Base-by-base conservation (phyloP, 208 protist genomes). In the Porcisia deanei region DNA sequence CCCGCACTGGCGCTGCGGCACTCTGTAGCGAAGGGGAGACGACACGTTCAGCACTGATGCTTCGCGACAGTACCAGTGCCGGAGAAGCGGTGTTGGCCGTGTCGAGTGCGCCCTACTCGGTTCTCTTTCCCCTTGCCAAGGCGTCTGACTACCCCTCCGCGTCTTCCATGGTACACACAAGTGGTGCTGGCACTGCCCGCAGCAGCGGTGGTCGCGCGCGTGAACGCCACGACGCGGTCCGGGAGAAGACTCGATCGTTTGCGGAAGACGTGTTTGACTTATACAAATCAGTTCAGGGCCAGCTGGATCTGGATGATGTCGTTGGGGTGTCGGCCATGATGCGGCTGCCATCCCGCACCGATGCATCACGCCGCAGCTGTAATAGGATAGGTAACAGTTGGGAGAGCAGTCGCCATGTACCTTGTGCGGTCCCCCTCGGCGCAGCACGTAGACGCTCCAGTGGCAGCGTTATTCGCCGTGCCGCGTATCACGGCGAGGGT, bases 51-150 rank as follows among this genome's bases (percentile, higher is more conserved):
- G 71, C 49, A 3, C 53, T 78, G 39, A 52, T 82, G 73, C 68
- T 77, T 25, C 72, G 60, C 37, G 59, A 53, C 25, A 41, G 54
- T 20, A 22, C 25, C 58, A 39, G 58, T 52, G 61, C 57, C 37
- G 22, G 30, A 9, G 66, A 39, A 57, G 66, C 66, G 18, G 12
- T 30, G 30, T 30, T 47, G 6, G 37, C 68, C 18, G 54, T 30
- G 9, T 67, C 63, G 25, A 67, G 63, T 20, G 66, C 75, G 9
- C 77, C 83, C 63, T 89, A 73, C 75, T 91, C 86, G 3, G 79
- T 86, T 7, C 71, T 94, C 1, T 94, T 94, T 67, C 89, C 89
- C 0, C 83, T 79, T 30, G 72, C 79, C 30, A 73, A 57, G 49
- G 34, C 20, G 18, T 59, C 58, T 5, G 80, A 76, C 53, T 76